Evolutionary conservation across 306 rosid genomes (phyloP), one percentile per base, ranked within the genome.

Genomic region (Malus asiatica): DNA sequence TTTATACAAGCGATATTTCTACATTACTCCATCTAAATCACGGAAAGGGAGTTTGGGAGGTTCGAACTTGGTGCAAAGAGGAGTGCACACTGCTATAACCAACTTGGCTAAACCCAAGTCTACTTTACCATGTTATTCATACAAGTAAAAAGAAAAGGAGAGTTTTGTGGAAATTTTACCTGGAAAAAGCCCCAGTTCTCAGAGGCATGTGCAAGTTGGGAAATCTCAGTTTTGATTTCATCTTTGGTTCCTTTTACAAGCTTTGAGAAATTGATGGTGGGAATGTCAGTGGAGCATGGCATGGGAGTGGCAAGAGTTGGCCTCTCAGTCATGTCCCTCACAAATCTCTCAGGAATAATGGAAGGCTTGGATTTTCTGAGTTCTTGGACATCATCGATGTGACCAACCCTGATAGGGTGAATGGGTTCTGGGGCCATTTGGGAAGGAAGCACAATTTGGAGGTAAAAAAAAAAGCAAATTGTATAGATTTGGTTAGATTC

Each of bases 351-450:
- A 57, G 97, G 99, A 79, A 95, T 79, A 52, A 65, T 86, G 35
- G 80, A 80, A 14, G 96, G 90, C 78, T 88, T 88, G 13, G 87
- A 64, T 76, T 84, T 89, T 87, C 88, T 90, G 11, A 95, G 89
- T 64, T 95, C 99, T 89, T 92, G 97, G 71, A 95, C 99, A 88
- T 95, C 99, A 78, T 90, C 92, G 63, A 95, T 90, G 81, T 90
- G 91, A 11, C 97, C 97, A 81, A 88, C 89, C 42, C 89, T 86
- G 72, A 84, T n/a, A 19, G 84, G 79, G 44, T 86, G 81, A 76
- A 76, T 65, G 3, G 93, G 89, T 48, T 68, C 89, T 9, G 97
- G 96, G 79, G 96, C 90, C 99, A 95, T 94, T 40, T 15, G 55
- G 46, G 82, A 71, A 70, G 64, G 70, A 68, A 14, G 55, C 60